phyloP scores from a whole-genome alignment of 169 alveolate species.

The Eimeria necatrix region DNA sequence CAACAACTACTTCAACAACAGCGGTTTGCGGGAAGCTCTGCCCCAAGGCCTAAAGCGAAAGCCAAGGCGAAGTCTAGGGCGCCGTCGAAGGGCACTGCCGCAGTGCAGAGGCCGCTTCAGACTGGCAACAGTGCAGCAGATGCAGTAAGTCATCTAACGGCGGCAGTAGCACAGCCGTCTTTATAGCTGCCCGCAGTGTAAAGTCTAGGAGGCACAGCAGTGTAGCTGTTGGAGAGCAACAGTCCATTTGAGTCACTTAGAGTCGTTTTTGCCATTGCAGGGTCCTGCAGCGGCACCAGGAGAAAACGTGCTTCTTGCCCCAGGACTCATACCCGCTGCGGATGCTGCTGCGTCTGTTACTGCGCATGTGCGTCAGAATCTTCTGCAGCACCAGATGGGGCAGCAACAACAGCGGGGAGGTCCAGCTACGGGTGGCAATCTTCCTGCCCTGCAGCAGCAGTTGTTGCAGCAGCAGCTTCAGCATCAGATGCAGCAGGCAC shows the following conservation, averaged over 20 bases:
- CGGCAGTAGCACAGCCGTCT: background rate
- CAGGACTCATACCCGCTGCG: slow-evolving; percentile 49
- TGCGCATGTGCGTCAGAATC: slow-evolving; percentile 58
- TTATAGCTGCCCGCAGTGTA: background rate
- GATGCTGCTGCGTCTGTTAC: slow-evolving; percentile 69
- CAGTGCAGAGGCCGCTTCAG: slow-evolving; percentile 52
- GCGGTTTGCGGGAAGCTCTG: slow-evolving; percentile 39
- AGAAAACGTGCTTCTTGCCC: slow-evolving; percentile 36
- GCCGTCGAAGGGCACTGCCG: slow-evolving; percentile 33
- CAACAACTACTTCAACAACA: slow-evolving; percentile 37
- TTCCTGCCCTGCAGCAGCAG: slow-evolving; percentile 66
- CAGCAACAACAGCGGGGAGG: slow-evolving; percentile 54
- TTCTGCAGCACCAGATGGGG: slow-evolving; percentile 60
- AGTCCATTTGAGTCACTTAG: slow-evolving; percentile 28
- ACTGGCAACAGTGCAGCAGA: slow-evolving; percentile 32
- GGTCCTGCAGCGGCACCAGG: slow-evolving; percentile 70
- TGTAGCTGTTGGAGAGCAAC: slow-evolving; percentile 13
- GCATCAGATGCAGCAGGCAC: slow-evolving; percentile 77
- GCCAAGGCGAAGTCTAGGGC: slow-evolving; percentile 73
- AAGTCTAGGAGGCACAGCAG: background rate
- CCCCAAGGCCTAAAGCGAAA: slow-evolving; percentile 49
- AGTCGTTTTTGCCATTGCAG: slow-evolving; percentile 55
- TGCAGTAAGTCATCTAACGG: slow-evolving; percentile 22
- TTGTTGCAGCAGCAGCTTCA: slow-evolving; percentile 77
- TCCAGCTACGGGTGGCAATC: slow-evolving; percentile 29